Percentiles rank a stretch among this genome's conserved stretches.
These are phyloP conservation scores for Leptographium lundbergii DNA, from an alignment of 2,329 filamentous ascomycete genomes.

Conservation along the genomic window DNA sequence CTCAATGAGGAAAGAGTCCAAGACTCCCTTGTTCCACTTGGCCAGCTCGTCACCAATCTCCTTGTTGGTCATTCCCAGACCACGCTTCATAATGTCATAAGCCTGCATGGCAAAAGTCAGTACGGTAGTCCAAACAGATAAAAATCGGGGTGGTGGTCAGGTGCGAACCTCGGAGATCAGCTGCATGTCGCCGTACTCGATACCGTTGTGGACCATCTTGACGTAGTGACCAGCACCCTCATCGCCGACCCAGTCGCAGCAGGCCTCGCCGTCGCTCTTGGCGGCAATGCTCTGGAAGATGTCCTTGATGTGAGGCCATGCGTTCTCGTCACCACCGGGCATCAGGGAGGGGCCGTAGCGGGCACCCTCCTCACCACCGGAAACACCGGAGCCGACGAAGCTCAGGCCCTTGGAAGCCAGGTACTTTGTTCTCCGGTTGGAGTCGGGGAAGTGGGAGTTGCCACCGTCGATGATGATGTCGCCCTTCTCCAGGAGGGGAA, in stretches of 20 bases:
- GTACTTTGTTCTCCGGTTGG: slow-evolving; percentile 92
- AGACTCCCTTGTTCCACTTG: slow-evolving; percentile 96
- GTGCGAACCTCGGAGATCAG: slow-evolving; percentile 84
- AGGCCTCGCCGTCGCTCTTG: slow-evolving; percentile 93
- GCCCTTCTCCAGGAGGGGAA: slow-evolving; percentile 68
- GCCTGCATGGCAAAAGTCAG: slow-evolving; percentile 43
- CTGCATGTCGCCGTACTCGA: slow-evolving; percentile 99
- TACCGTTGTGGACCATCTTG: slow-evolving; percentile 99
- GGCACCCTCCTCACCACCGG: slow-evolving; percentile 98
- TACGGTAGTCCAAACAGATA: neutral
- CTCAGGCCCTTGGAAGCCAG: slow-evolving; percentile 75
- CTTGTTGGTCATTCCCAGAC: slow-evolving; percentile 75
- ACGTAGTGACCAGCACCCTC: slow-evolving; percentile 99
- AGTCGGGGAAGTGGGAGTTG: slow-evolving; percentile 98
- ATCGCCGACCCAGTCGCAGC: slow-evolving; percentile 99
- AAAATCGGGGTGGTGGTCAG: too few species aligned
- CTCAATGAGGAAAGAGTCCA: slow-evolving; percentile 98
- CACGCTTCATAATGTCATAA: slow-evolving; percentile 99
- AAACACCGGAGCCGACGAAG: slow-evolving; percentile 95
- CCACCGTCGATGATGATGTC: slow-evolving; percentile 99
- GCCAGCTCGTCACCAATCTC: slow-evolving; percentile 92
- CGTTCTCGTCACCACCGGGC: slow-evolving; percentile 97
- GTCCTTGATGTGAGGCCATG: slow-evolving; percentile 97
- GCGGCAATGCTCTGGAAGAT: slow-evolving; percentile 96
- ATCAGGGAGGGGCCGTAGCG: slow-evolving; percentile 95